Evolutionary conservation across 75 land plant genomes (phyloP).

Genomic region (Cupressus sempervirens): DNA sequence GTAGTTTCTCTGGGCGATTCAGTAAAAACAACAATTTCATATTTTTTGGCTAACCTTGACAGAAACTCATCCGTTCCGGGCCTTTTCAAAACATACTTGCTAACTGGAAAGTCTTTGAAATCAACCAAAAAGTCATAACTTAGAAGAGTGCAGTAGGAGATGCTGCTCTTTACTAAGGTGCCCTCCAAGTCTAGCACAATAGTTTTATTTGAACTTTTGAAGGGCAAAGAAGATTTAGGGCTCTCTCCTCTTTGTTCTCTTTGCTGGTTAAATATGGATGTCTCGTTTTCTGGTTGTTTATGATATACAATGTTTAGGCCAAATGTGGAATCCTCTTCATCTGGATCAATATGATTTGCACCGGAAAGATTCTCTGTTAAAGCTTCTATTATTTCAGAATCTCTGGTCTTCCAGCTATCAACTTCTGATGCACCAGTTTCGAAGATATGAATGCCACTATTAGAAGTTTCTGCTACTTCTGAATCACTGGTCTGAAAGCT

Average conservation of each 20-base stretch:
- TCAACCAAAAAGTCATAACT: neutral
- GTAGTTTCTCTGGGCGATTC: neutral
- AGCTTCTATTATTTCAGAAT: neutral
- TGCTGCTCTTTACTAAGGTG: neutral
- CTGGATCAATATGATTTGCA: neutral
- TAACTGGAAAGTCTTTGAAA: neutral
- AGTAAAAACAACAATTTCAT: neutral
- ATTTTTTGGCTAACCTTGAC: neutral
- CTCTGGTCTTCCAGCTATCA: neutral
- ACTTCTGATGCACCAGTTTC: too few species aligned
- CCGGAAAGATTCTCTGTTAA: neutral
- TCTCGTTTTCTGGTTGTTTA: neutral
- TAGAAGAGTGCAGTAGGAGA: neutral
- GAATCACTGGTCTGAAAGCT: neutral
- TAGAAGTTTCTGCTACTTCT: too few species aligned
- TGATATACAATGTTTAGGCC: neutral
- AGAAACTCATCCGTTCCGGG: neutral
- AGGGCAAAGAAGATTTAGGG: neutral
- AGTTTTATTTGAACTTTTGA: neutral
- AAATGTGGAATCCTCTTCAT: neutral
- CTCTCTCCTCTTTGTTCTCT: neutral
- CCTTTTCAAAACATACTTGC: neutral
- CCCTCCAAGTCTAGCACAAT: neutral
- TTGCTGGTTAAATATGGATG: neutral
- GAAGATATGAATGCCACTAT: too few species aligned